A percentile compares a stretch with the other conserved stretches of the same genome.
These are phyloP conservation scores for Nannochloropsis oceanica DNA, from an alignment of 108 stramenopile species.

Conservation along the genomic window DNA sequence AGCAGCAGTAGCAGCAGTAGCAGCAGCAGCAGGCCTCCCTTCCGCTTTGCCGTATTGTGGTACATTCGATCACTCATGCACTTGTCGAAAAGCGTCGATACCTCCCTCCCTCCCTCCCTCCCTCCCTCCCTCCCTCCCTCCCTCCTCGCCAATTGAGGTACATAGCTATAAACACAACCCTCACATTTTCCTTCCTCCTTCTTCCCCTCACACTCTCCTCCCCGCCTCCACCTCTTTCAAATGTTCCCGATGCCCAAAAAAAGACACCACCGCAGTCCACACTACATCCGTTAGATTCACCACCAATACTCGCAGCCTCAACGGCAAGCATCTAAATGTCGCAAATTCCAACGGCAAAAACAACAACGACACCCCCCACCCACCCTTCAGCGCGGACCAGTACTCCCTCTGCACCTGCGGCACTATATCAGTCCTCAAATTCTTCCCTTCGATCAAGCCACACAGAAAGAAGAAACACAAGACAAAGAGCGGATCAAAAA, in stretches of 20 bases:
- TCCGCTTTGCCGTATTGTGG: no score
- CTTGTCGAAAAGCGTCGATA: background rate
- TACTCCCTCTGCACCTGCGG: conserved; percentile 14
- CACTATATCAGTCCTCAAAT: background rate
- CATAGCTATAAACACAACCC: no score
- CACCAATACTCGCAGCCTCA: conserved; percentile 8
- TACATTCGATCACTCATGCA: no score
- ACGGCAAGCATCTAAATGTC: conserved; percentile 17
- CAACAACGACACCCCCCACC: conserved; percentile 5
- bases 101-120: background rate
- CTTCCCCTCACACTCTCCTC: background rate
- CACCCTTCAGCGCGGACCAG: conserved; percentile 7
- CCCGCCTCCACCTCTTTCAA: background rate
- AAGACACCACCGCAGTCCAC: conserved; percentile 21
- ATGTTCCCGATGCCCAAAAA: conserved; percentile 1
- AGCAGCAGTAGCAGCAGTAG: no score
- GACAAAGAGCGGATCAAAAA: conserved; percentile 28
- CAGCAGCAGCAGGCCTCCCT: no score
- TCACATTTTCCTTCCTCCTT: background rate
- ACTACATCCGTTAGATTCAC: conserved; percentile 11
- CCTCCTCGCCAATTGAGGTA: background rate
- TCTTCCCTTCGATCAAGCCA: background rate
- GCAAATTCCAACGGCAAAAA: conserved; percentile 16
- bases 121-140: background rate
- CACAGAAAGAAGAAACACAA: conserved; percentile 3